These are phyloP conservation scores for Spinellus fusiger DNA, from an alignment of 192 early-diverging fungal genomes.

Conservation along the genomic window DNA sequence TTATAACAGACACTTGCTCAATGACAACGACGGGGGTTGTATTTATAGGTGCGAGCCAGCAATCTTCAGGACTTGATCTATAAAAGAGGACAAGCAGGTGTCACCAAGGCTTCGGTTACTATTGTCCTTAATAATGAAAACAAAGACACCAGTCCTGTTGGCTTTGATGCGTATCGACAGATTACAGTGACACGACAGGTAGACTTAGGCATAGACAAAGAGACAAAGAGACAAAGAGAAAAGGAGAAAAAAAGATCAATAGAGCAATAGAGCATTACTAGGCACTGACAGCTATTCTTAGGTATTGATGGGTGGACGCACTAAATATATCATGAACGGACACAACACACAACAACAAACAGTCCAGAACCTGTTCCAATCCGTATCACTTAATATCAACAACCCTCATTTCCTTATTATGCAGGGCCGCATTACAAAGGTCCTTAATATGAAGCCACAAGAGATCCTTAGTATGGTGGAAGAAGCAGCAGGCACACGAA, in stretches of 20 bases:
- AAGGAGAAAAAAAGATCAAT: neutral
- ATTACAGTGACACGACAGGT: slow-evolving; percentile 97
- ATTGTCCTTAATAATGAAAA: slow-evolving; percentile 95
- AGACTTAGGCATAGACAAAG: too few species aligned
- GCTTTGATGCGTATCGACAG: slow-evolving; percentile 77
- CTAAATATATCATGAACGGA: slow-evolving; percentile 97
- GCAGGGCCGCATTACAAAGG: slow-evolving; percentile 98
- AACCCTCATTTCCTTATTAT: slow-evolving; percentile 99
- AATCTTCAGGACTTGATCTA: slow-evolving; percentile 96
- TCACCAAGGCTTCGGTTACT: slow-evolving; percentile 95
- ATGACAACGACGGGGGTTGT: neutral
- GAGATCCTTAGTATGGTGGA: slow-evolving; percentile 98
- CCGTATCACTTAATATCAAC: slow-evolving; percentile 97
- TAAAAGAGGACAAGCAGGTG: slow-evolving; percentile 97
- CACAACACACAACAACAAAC: slow-evolving; percentile 83
- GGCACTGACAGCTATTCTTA: slow-evolving; percentile 10
- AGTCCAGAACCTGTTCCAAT: slow-evolving; percentile 91
- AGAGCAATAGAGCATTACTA: neutral
- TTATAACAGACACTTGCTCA: neutral
- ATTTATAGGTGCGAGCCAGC: slow-evolving; percentile 72
- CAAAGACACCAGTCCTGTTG: slow-evolving; percentile 75
- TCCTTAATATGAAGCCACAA: slow-evolving; percentile 97
- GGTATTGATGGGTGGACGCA: slow-evolving; percentile 84
- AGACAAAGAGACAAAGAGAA: too few species aligned
- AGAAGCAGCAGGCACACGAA: slow-evolving; percentile 96